Base-by-base conservation (phyloP, 1,284 basidiomycete species). In the Irpex lacteus region DNA sequence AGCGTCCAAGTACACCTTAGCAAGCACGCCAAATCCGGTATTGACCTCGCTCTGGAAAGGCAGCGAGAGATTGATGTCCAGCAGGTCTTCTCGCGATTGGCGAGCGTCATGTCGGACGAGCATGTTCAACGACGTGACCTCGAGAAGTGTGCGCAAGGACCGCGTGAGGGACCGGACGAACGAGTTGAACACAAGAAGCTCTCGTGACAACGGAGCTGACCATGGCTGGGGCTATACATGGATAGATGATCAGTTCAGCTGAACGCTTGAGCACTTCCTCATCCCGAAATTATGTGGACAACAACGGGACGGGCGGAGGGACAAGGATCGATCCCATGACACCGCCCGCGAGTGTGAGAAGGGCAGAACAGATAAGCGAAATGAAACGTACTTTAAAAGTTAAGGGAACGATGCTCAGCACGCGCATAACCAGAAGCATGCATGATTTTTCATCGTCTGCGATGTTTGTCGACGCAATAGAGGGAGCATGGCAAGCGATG, bases 171-270 rank as follows among this genome's bases (percentile, higher is more conserved):
- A 90, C 65, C 94, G 90, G 70, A 97, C 88, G 75, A 99, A 99
- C 56, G 95, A 96, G 81, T 98, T 99, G 87, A 99, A 99, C 60
- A 98, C 96, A 59, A 99, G 83, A 67, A 99, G 81, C 78, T 99
- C 98, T 62, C 97, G 89, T 69, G 96, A 98, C 62, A 99, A 80
- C 54, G 97, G 97, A 32, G 97, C 97, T 36, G 90, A 91, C 96
- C 96, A 98, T 70, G 92, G 87, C 74, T 91, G 89, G 26, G 89
- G 68, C 92, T 94, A 68, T 64, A 65, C 60, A 65, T 66, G 34
- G 54, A 8, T 56, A 56, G 26, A 56, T 56, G 54, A 36, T 56
- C 54, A 56, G 54, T 34, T 18, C 54, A 56, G 32, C 9, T 52
- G 58, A 19, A 57, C 40, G 47, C 15, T 44, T 7, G 40, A 50